A percentile compares a stretch with the other conserved stretches of the same genome.
phyloP scores from a whole-genome alignment of 2,329 filamentous ascomycete genomes.

The Endocalyx cinctus region DNA sequence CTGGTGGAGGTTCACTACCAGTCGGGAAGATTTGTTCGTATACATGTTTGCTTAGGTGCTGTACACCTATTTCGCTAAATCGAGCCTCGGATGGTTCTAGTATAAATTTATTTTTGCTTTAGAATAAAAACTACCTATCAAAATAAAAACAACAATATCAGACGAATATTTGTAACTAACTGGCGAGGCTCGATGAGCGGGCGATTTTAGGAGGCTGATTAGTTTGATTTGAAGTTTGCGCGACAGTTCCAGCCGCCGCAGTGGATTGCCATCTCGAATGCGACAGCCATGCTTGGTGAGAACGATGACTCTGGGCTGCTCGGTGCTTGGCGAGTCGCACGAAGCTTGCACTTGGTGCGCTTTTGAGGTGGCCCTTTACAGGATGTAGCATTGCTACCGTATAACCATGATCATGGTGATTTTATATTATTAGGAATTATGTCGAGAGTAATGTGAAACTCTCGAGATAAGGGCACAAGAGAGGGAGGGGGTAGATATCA shows the following conservation, averaged over 20 bases:
- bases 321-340: constrained; percentile 47
- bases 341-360: constrained; percentile 41
- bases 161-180: constrained; percentile 30
- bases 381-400: constrained; percentile 35
- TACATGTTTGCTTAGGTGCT: constrained; percentile 82
- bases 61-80: constrained; percentile 89
- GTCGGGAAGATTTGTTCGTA: constrained; percentile 77
- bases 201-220: constrained; percentile 5
- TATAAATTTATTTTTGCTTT: background rate
- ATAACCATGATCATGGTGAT: constrained; percentile 17
- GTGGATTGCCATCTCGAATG: constrained; percentile 40
- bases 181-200: constrained; percentile 30
- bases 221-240: constrained; percentile 11
- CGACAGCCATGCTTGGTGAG: constrained; percentile 25
- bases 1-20: constrained; percentile 50
- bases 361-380: constrained; percentile 33
- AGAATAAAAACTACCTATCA: no score
- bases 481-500: no score
- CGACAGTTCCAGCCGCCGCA: constrained; percentile 20
- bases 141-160: no score
- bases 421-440: background rate
- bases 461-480: no score
- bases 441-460: no score
- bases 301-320: constrained; percentile 34
- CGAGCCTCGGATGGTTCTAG: constrained; percentile 55